Conservation (phyloP, 495 filamentous ascomycete species). For the Hamigera avellanea region DNA sequence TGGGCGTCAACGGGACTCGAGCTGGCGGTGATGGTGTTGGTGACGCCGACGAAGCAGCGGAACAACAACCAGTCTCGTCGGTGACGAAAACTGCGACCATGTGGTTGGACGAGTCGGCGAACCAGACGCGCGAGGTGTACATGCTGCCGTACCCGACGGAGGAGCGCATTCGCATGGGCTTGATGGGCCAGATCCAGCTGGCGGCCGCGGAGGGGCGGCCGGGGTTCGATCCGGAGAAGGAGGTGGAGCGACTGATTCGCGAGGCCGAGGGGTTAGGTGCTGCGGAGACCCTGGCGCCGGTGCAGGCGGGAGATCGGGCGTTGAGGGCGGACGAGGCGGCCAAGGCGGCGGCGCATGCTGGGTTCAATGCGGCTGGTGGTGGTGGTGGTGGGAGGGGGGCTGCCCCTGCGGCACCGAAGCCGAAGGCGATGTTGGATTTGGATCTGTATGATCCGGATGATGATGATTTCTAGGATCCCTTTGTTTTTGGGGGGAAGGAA, state of each 20-base stretch:
- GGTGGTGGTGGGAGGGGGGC: conserved; percentile 5
- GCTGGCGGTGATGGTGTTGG: too few relatives aligned
- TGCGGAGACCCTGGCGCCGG: conserved; percentile 12
- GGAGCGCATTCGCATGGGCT: conserved; percentile 35
- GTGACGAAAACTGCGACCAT: conserved; percentile 32
- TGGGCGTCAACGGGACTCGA: background rate
- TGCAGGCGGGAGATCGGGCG: conserved; percentile 8
- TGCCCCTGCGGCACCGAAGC: conserved; percentile 18
- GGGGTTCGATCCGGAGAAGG: conserved; percentile 24
- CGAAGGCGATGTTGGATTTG: conserved; percentile 29
- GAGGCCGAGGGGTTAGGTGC: conserved; percentile 29
- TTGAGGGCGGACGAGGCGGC: conserved; percentile 23
- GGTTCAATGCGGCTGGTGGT: conserved; percentile 12
- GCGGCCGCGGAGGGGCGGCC: conserved; percentile 19
- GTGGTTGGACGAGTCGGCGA: conserved; percentile 36
- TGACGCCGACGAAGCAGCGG: conserved; percentile 11
- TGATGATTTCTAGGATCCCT: conserved; percentile 21
- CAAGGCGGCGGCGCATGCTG: conserved; percentile 24
- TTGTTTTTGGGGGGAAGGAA: too few relatives aligned
- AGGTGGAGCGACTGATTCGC: conserved; percentile 30
- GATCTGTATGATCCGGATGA: conserved; percentile 38
- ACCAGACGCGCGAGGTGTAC: conserved; percentile 30
- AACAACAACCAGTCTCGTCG: conserved; percentile 27
- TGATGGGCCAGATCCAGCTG: conserved; percentile 36
- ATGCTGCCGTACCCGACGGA: conserved; percentile 37